Percentiles rank a stretch among this genome's conserved stretches.
These are phyloP conservation scores for Pleurotus platypus DNA, from an alignment of 768 basidiomycete genomes.

Conservation along the genomic window DNA sequence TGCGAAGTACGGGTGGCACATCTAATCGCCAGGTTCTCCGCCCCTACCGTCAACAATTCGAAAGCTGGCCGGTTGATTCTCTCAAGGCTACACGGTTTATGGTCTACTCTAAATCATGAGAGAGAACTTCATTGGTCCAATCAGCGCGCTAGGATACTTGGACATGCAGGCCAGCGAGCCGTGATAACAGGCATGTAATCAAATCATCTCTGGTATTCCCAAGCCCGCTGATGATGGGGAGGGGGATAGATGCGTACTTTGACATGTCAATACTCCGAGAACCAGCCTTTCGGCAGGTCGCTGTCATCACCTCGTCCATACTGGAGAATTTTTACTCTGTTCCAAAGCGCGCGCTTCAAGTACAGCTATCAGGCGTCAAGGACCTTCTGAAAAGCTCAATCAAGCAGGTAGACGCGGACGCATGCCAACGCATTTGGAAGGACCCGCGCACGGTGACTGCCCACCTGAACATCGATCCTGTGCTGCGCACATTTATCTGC, in stretches of 20 bases:
- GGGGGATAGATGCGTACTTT: neutral
- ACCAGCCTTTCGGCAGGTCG: neutral
- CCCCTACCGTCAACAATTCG: too few species aligned
- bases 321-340: slow-evolving; percentile 18
- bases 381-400: slow-evolving; percentile 11
- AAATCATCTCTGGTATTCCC: too few species aligned
- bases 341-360: slow-evolving; percentile 14
- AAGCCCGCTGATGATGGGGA: too few species aligned
- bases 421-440: neutral
- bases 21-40: too few species aligned
- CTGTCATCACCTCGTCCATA: slow-evolving; percentile 10
- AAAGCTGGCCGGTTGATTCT: too few species aligned
- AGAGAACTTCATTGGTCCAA: too few species aligned
- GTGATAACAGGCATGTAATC: too few species aligned
- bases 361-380: slow-evolving; percentile 16
- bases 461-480: slow-evolving; percentile 19
- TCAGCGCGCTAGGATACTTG: too few species aligned
- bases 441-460: slow-evolving; percentile 2
- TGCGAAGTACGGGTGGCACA: too few species aligned
- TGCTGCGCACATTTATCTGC: slow-evolving; percentile 13
- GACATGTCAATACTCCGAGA: neutral
- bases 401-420: neutral
- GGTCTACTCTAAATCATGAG: too few species aligned
- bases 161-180: too few species aligned
- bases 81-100: too few species aligned